Evolutionary conservation across 495 filamentous ascomycete species (phyloP).

Genomic region (Letharia lupina): DNA sequence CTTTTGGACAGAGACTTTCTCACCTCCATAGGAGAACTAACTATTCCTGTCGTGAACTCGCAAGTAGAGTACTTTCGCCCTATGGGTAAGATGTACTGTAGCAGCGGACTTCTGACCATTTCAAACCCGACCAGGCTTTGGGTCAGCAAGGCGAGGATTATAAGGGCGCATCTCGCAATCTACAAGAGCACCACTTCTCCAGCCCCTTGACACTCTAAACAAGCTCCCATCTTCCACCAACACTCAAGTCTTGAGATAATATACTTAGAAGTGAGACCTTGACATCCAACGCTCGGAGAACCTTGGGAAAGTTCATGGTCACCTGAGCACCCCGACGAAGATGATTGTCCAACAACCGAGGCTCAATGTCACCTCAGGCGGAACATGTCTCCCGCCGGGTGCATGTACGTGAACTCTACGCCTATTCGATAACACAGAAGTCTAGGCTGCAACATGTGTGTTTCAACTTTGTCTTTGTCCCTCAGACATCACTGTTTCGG

Average conservation of each 20-base stretch:
- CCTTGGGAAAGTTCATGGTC: not conserved
- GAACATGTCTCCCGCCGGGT: not conserved
- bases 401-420: not conserved
- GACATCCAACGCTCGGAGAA: not conserved
- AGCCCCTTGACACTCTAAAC: too few relatives aligned
- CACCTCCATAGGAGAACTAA: too few relatives aligned
- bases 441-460: not conserved
- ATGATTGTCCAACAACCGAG: not conserved
- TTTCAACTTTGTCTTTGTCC: not conserved
- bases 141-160: not conserved
- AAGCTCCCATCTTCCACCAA: too few relatives aligned
- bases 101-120: not conserved
- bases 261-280: not conserved
- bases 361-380: not conserved
- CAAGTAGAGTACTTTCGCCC: constrained; percentile 5
- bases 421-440: not conserved
- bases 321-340: not conserved
- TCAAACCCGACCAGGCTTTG: not conserved
- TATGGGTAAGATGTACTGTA: constrained; percentile 7
- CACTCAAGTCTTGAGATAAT: too few relatives aligned
- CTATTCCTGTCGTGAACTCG: too few relatives aligned
- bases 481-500: not conserved
- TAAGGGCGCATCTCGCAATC: not conserved
- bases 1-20: too few relatives aligned
- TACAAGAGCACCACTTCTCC: not conserved